A percentile compares a stretch with the other conserved stretches of the same genome.
phyloP scores from a whole-genome alignment of 345 rosid genomes.

The Excoecaria cochinchinensis region DNA sequence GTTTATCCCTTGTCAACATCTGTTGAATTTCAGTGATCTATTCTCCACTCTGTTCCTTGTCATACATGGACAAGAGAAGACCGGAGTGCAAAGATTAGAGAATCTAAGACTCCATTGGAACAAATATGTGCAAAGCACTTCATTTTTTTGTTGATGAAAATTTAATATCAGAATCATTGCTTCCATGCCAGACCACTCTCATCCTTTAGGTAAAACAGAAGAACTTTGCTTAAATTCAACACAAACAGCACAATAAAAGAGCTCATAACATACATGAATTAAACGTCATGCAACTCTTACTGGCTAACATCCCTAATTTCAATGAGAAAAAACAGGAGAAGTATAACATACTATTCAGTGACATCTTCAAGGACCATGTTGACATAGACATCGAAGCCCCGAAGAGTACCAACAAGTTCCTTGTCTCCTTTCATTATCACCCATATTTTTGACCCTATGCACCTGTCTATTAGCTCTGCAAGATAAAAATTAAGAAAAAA shows the following conservation, averaged over 20 bases:
- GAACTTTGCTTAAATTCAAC: not conserved
- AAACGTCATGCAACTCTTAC: not conserved
- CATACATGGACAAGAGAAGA: not conserved
- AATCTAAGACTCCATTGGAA: not conserved
- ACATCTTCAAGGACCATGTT: conserved; percentile 80
- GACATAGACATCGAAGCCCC: conserved; percentile 81
- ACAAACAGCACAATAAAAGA: not conserved
- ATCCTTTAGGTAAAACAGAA: not conserved
- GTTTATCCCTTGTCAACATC: not conserved
- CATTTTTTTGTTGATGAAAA: not conserved
- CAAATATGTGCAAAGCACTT: not conserved
- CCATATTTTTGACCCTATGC: conserved; percentile 87
- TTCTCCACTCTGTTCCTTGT: not conserved
- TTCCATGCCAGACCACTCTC: not conserved
- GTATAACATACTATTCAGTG: conserved; percentile 54
- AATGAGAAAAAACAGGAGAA: not conserved
- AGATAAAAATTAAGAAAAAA: not conserved
- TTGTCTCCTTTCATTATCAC: conserved; percentile 93
- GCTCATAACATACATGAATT: not conserved
- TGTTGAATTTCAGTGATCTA: not conserved
- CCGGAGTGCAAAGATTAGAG: not conserved
- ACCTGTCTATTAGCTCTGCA: conserved; percentile 79
- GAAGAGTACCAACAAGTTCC: conserved; percentile 77
- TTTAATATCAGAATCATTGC: not conserved
- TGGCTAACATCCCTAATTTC: not conserved